phyloP scores from a whole-genome alignment of 2,329 filamentous ascomycete species.

The Corinectria fuckeliana region DNA sequence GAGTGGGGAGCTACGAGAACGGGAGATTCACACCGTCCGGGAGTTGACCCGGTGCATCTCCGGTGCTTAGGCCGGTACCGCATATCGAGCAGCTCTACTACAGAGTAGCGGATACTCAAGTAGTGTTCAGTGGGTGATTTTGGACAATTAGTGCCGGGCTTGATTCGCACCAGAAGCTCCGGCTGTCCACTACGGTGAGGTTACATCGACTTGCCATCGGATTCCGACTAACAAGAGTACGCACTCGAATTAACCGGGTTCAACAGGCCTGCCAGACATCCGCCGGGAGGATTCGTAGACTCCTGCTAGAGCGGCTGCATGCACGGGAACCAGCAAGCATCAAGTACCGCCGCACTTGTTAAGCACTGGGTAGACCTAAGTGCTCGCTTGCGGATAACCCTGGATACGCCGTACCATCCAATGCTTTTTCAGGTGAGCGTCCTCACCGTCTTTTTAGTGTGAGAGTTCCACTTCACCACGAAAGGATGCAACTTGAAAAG shows the following conservation, averaged over 20 bases:
- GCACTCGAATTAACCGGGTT: too few relatives aligned
- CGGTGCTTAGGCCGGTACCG: constrained; percentile 8
- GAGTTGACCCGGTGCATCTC: constrained; percentile 7
- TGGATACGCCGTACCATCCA: constrained; percentile 4
- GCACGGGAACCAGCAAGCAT: constrained; percentile 8
- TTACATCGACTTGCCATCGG: not conserved
- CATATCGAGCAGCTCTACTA: too few relatives aligned
- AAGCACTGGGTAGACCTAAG: too few relatives aligned
- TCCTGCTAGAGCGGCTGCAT: constrained; percentile 16
- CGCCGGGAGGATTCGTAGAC: not conserved
- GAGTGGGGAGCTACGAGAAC: constrained; percentile 2
- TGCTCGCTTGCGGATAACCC: too few relatives aligned
- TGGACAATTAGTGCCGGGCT: too few relatives aligned
- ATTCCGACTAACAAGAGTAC: not conserved
- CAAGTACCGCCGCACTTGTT: constrained; percentile 6
- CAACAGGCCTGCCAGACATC: too few relatives aligned
- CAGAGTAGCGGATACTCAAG: constrained; percentile 4
- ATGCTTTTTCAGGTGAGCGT: not conserved
- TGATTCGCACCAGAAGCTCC: too few relatives aligned
- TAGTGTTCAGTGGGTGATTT: too few relatives aligned
- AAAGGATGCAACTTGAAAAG: not conserved
- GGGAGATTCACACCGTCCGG: constrained; percentile 19
- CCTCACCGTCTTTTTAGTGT: constrained; percentile 18
- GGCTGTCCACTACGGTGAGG: too few relatives aligned
- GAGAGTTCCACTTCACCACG: constrained; percentile 2